Evolutionary conservation across 2,329 filamentous ascomycete species (phyloP), one percentile per base, ranked within the genome.

Genomic region (Penicillium oxalicum): DNA sequence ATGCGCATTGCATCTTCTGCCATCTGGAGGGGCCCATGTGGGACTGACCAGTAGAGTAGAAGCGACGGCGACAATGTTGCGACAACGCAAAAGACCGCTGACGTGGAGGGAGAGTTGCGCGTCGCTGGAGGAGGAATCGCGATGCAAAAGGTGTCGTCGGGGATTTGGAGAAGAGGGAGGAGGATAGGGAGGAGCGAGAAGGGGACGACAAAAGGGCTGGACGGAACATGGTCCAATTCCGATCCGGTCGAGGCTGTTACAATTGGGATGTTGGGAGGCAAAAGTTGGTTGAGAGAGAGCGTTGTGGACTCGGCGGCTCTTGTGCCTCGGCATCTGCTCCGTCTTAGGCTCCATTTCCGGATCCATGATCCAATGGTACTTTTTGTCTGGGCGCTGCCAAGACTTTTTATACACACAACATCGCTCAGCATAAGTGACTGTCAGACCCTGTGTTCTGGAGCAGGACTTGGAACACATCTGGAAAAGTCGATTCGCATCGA

Each of bases 281-380:
- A 49, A 54, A 38, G 32, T 44, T 47, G 50, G 48, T 53, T 41
- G 51, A 49, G 40, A 41, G 44, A 37, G 42, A 11, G 29, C 29
- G 29, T 33, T 45, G 49, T 54, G 49, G 49, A 48, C 34, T 39
- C 44, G 24, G 42, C 27, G 26, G 33, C 12, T 26, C 26, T 29
- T 34, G 50, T 54, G 50, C 53, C 53, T 56, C 53, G 53, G 53
- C 49, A 48, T 50, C 38, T 27, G 40, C 13, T 35, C 34, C 36
- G n/a, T 47, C 37, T 44, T 36, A 35, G 37, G 44, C 18, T 24
- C 28, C 27, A 34, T 7, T 25, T 38, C 44, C 25, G 40, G 9
- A 33, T 35, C 25, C 2, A 27, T 6, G 44, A 11, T 37, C 12
- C 33, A 28, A 25, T 36, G 27, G 34, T 29, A n/a, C 34, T 40